These are phyloP conservation scores for Malus hybrid DNA, from an alignment of 331 rosid genomes.

Conservation along the genomic window DNA sequence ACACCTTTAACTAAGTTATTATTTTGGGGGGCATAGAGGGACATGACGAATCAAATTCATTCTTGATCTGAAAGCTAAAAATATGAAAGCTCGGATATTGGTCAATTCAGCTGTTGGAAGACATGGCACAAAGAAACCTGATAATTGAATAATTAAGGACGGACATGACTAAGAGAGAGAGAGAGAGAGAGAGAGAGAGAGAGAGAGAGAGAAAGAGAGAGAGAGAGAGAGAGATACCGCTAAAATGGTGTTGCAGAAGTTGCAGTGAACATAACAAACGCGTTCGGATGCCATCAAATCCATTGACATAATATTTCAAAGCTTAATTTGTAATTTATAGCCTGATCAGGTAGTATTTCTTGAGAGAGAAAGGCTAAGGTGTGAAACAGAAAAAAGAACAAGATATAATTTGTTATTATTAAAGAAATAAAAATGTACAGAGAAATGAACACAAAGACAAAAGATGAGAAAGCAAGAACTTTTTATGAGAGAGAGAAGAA, in stretches of 20 bases:
- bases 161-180: neutral
- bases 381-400: conserved; percentile 21
- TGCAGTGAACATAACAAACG: conserved; percentile 99
- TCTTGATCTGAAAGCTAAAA: neutral
- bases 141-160: neutral
- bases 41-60: neutral
- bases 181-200: neutral
- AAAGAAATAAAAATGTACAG: conserved; percentile 16
- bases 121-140: conserved; percentile 7
- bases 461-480: conserved; percentile 17
- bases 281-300: conserved; percentile 89
- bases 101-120: neutral
- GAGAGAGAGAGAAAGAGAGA: neutral
- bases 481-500: conserved; percentile 3
- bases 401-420: neutral
- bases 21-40: neutral
- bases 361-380: conserved; percentile 10
- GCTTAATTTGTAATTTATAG: conserved; percentile 12
- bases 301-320: conserved; percentile 56
- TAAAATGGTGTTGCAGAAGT: conserved; percentile 98
- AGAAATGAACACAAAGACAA: conserved; percentile 5
- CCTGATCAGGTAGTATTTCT: conserved; percentile 15
- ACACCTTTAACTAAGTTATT: neutral
- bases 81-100: neutral
- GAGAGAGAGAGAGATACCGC: conserved; percentile 74